Conservation (phyloP, 2,329 filamentous ascomycete genomes). For the Raffaelea arxii region DNA sequence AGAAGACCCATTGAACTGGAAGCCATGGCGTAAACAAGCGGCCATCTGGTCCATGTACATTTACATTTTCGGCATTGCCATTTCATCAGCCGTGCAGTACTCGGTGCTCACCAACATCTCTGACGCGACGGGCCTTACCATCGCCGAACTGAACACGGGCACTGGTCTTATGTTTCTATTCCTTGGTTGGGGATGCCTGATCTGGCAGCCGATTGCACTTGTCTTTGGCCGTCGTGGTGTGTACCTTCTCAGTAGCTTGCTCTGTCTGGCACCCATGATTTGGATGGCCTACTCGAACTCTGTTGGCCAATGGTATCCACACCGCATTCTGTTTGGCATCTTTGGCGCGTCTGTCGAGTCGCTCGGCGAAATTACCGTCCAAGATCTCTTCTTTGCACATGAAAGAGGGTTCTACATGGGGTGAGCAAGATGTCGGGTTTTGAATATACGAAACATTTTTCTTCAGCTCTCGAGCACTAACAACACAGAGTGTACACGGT, state of each 20-base stretch:
- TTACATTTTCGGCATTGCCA: constrained; percentile 36
- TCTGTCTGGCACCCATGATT: constrained; percentile 21
- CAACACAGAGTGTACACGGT: constrained; percentile 29
- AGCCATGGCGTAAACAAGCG: constrained; percentile 36
- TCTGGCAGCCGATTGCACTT: constrained; percentile 37
- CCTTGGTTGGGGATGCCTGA: constrained; percentile 31
- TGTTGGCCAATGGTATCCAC: constrained; percentile 32
- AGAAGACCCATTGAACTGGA: constrained; percentile 45
- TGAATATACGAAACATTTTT: too few species aligned
- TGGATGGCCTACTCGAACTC: constrained; percentile 28
- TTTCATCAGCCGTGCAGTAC: constrained; percentile 36
- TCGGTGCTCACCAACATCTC: constrained; percentile 38
- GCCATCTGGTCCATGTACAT: constrained; percentile 18
- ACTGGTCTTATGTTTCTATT: constrained; percentile 36
- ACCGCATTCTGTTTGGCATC: constrained; percentile 32
- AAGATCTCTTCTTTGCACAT: constrained; percentile 14
- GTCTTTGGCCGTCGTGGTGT: constrained; percentile 26
- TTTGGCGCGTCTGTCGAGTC: constrained; percentile 34
- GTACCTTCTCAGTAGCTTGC: constrained; percentile 16
- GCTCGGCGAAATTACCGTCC: constrained; percentile 27
- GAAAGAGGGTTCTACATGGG: constrained; percentile 18
- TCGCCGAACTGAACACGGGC: constrained; percentile 34
- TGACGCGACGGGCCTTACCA: constrained; percentile 31
- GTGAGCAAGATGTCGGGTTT: not conserved
- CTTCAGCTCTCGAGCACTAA: not conserved